Evolutionary conservation across 768 basidiomycete genomes (phyloP).

Genomic region (Lactifluus subvellereus): DNA sequence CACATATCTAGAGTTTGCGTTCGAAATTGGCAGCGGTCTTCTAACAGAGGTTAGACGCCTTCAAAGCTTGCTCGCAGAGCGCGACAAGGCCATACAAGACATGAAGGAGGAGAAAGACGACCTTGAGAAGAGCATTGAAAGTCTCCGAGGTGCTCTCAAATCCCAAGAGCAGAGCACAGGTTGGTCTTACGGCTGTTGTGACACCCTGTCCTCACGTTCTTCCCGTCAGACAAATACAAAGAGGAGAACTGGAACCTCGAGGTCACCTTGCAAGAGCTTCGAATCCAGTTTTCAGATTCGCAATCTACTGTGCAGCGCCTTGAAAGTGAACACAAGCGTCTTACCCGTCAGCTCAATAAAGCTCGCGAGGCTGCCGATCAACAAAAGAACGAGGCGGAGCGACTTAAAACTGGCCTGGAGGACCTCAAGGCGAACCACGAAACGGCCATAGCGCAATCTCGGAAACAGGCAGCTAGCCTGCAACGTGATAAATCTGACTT

Average conservation of each 20-base stretch:
- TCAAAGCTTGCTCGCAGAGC: conserved; percentile 84
- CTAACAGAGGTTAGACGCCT: conserved; percentile 88
- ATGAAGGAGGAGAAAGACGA: conserved; percentile 91
- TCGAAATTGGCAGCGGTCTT: conserved; percentile 92
- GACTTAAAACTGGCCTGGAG: conserved; percentile 53
- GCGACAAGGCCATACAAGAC: conserved; percentile 88
- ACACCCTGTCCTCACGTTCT: not conserved
- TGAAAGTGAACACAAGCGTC: conserved; percentile 78
- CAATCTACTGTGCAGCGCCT: conserved; percentile 62
- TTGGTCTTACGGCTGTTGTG: conserved; percentile 33
- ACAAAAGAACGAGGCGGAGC: conserved; percentile 82
- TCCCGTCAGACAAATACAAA: conserved; percentile 75
- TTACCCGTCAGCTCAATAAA: conserved; percentile 65
- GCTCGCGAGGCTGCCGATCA: conserved; percentile 73
- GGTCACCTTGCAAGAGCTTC: conserved; percentile 84
- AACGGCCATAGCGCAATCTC: conserved; percentile 87
- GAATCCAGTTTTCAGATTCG: conserved; percentile 58
- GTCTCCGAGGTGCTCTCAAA: conserved; percentile 63
- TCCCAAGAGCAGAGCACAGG: conserved; percentile 79
- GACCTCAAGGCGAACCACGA: conserved; percentile 89
- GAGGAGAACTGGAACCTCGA: conserved; percentile 99
- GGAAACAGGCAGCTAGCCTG: conserved; percentile 80
- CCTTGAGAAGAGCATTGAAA: conserved; percentile 73
- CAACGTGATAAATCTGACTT: conserved; percentile 91
- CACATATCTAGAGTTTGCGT: conserved; percentile 76